Conservation (phyloP, 257 asterid genomes). For the Fraxinus cuspidata region DNA sequence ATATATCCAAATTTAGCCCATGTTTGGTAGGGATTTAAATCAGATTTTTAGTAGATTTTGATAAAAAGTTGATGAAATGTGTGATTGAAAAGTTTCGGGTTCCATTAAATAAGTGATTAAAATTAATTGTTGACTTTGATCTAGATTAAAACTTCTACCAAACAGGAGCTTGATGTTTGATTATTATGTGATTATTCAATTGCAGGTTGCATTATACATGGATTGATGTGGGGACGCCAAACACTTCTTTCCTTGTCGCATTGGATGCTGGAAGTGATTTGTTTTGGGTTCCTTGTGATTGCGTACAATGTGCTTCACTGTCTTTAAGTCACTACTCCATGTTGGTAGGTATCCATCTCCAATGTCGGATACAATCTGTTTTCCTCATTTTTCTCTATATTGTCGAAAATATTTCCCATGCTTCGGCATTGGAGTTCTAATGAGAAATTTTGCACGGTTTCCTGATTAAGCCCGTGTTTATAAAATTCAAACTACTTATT, state of each 20-base stretch:
- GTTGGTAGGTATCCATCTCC: constrained; percentile 58
- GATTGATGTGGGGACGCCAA: constrained; percentile 83
- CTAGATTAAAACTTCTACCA: too few species aligned
- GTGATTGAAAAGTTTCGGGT: too few species aligned
- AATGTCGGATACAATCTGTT: not conserved
- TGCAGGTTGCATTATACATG: constrained; percentile 84
- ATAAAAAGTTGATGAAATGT: too few species aligned
- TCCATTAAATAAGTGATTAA: too few species aligned
- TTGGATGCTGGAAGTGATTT: constrained; percentile 87
- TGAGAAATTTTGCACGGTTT: not conserved
- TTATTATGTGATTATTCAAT: constrained; percentile 19
- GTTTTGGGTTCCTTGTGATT: constrained; percentile 86
- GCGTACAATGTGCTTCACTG: constrained; percentile 73
- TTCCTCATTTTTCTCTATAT: constrained; percentile 11
- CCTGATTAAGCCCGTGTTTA: not conserved
- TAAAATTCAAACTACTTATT: too few species aligned
- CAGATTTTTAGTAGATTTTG: too few species aligned
- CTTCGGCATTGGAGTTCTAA: not conserved
- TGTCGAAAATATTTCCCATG: constrained; percentile 17
- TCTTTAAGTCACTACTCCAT: constrained; percentile 58
- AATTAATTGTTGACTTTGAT: too few species aligned
- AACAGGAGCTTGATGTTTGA: not conserved
- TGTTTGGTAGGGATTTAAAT: too few species aligned
- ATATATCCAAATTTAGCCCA: not conserved
- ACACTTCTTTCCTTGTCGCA: constrained; percentile 74